Percentiles rank a stretch among this genome's conserved stretches.
Conservation (phyloP, 2,329 filamentous ascomycete genomes). For the Fusarium subglutinans region DNA sequence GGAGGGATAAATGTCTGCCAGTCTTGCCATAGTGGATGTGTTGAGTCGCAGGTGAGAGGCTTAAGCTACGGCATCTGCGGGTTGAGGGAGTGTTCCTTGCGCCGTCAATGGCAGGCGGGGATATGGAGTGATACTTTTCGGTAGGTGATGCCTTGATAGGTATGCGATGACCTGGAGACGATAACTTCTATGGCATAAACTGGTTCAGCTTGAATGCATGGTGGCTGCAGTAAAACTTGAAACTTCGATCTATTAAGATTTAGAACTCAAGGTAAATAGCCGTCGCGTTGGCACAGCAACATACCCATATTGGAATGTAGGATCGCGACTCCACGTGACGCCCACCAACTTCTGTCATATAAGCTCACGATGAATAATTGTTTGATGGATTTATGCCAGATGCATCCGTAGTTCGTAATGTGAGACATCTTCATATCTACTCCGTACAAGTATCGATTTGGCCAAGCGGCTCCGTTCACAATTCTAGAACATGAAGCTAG, state of each 20-base stretch:
- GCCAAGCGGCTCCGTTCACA: not conserved
- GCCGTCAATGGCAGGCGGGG: slow-evolving; percentile 6
- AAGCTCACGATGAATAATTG: not conserved
- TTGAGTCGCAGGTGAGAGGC: not conserved
- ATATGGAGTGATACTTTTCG: not conserved
- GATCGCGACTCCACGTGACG: slow-evolving; percentile 19
- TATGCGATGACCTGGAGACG: slow-evolving; percentile 10
- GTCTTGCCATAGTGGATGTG: slow-evolving; percentile 41
- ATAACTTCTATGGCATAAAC: not conserved
- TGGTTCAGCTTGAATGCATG: slow-evolving; percentile 1
- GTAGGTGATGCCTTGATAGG: slow-evolving; percentile 8
- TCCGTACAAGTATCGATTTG: not conserved
- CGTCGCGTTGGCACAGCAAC: slow-evolving; percentile 29
- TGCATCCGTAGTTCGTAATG: not conserved
- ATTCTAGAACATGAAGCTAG: slow-evolving; percentile 18
- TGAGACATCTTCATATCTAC: not conserved
- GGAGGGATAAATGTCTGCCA: slow-evolving; percentile 43
- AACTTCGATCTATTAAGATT: not conserved
- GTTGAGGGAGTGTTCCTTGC: not conserved
- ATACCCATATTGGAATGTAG: slow-evolving; percentile 2
- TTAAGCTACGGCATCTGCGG: not conserved
- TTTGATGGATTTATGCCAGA: not conserved
- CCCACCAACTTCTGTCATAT: not conserved
- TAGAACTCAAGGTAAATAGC: not conserved
- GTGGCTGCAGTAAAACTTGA: slow-evolving; percentile 1